Conservation (phyloP, 192 early-diverging fungal species). For the Coemansia sp. region DNA sequence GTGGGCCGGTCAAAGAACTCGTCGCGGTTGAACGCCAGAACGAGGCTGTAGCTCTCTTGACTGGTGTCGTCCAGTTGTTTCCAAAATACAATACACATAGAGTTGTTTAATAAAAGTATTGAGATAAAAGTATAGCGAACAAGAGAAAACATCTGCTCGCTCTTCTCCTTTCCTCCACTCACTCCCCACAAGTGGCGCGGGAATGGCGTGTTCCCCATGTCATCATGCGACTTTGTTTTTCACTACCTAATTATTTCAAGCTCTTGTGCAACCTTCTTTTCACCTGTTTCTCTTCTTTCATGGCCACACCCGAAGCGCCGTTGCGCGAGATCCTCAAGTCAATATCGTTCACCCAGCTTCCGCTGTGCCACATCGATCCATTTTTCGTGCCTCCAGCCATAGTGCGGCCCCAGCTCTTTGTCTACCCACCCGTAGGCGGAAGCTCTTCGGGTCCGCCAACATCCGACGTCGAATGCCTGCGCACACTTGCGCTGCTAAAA, state of each 20-base stretch:
- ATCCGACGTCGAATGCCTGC: constrained; percentile 29
- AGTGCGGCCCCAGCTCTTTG: constrained; percentile 17
- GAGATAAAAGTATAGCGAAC: background rate
- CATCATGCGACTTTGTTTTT: background rate
- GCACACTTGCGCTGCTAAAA: constrained; percentile 19
- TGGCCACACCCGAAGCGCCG: constrained; percentile 49
- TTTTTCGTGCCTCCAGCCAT: constrained; percentile 25
- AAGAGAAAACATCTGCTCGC: background rate
- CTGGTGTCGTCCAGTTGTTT: background rate
- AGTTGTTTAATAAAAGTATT: background rate
- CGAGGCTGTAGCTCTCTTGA: constrained; percentile 9
- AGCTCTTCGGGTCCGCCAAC: constrained; percentile 14
- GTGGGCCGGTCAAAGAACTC: constrained; percentile 43
- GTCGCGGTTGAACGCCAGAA: constrained; percentile 45
- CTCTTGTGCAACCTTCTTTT: too few species aligned
- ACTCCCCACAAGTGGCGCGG: background rate
- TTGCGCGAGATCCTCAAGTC: constrained; percentile 45
- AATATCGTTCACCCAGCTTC: constrained; percentile 43
- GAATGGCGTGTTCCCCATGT: background rate
- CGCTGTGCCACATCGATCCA: constrained; percentile 21
- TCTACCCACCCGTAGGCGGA: constrained; percentile 1
- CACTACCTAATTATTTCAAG: background rate
- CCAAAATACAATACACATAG: constrained; percentile 47
- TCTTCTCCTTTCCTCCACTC: too few species aligned
- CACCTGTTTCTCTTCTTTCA: background rate